Evolutionary conservation across 2,329 filamentous ascomycete species (phyloP).

Genomic region (Aspergillus sp.): DNA sequence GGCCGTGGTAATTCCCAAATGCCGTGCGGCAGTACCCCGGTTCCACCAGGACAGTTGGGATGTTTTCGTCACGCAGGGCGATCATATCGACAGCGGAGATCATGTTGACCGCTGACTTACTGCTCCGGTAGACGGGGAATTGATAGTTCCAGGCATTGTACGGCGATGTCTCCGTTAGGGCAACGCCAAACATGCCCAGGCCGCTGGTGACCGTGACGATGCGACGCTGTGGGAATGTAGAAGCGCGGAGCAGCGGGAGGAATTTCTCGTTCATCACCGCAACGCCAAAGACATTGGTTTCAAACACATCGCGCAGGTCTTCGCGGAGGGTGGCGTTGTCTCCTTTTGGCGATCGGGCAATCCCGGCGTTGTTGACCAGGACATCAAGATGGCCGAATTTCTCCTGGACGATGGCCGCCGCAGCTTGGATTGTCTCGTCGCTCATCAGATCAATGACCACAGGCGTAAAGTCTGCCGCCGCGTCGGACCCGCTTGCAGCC

Average conservation of each 20-base stretch:
- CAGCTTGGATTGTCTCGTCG: not conserved
- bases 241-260: constrained; percentile 5
- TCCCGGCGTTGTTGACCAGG: not conserved
- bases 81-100: too few species aligned
- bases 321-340: constrained; percentile 3
- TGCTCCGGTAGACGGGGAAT: not conserved
- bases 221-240: constrained; percentile 5
- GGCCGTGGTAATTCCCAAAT: too few species aligned
- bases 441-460: not conserved
- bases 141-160: constrained; percentile 1
- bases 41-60: too few species aligned
- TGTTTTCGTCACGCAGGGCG: too few species aligned
- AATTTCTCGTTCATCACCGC: constrained; percentile 2
- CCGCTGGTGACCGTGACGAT: constrained; percentile 10
- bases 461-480: not conserved
- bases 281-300: constrained; percentile 6
- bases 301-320: constrained; percentile 1
- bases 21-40: too few species aligned
- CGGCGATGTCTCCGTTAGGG: not conserved
- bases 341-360: too few species aligned
- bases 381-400: not conserved
- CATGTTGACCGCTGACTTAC: too few species aligned
- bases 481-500: not conserved
- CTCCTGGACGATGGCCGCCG: not conserved
- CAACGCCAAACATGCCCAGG: constrained; percentile 6